Percentiles rank a stretch among this genome's conserved stretches.
These are phyloP conservation scores for Globisporangium perplexum DNA, from an alignment of 352 stramenopile species.

Conservation along the genomic window DNA sequence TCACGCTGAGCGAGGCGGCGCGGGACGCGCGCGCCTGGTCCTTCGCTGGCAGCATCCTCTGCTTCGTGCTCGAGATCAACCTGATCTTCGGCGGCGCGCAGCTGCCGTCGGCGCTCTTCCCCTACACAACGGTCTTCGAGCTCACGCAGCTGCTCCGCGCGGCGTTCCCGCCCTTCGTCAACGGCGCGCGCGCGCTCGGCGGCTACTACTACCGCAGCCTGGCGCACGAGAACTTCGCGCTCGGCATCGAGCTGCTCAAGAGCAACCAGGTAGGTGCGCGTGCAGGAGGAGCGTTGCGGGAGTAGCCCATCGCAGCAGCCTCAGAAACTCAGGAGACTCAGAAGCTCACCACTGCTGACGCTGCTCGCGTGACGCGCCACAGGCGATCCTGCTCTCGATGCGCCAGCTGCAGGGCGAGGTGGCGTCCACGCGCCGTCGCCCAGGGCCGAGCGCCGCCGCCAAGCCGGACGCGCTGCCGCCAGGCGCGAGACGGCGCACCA, in stretches of 20 bases:
- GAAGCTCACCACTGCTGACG: too few species aligned
- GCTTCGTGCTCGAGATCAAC: constrained; percentile 93
- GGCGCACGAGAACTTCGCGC: constrained; percentile 60
- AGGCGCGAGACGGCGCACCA: constrained; percentile 53
- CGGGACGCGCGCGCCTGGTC: constrained; percentile 90
- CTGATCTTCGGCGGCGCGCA: constrained; percentile 66
- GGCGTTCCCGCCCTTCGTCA: constrained; percentile 95
- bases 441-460: constrained; percentile 28
- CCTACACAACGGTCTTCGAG: constrained; percentile 88
- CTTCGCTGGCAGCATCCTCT: constrained; percentile 91
- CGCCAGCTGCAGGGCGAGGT: constrained; percentile 75
- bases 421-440: constrained; percentile 40
- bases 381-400: constrained; percentile 77
- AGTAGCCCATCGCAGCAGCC: too few species aligned
- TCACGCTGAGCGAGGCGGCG: constrained; percentile 91
- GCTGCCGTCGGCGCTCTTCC: constrained; percentile 58
- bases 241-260: constrained; percentile 73
- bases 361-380: background rate
- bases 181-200: constrained; percentile 94
- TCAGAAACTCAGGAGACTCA: background rate
- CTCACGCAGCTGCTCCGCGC: constrained; percentile 90
- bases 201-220: constrained; percentile 84
- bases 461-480: constrained; percentile 48
- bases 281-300: too few species aligned
- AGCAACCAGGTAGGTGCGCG: constrained; percentile 61